Base-by-base conservation (phyloP, 495 filamentous ascomycete genomes). In the Rusavskia elegans region DNA sequence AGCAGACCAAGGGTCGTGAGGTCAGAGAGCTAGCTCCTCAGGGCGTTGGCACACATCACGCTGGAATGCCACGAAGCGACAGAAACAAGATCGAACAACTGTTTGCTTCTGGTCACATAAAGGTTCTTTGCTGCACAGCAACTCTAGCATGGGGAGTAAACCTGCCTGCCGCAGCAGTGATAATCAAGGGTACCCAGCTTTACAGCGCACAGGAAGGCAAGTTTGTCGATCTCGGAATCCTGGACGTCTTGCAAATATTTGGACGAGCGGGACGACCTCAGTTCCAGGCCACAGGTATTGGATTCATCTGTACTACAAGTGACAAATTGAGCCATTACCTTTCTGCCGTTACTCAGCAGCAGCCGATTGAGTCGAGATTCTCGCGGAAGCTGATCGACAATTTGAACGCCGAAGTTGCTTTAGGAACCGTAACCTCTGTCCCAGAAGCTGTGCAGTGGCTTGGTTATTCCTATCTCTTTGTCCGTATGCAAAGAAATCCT, bases 81-180 rank as follows among this genome's bases (percentile, higher is more conserved):
- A 75, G 92, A 55, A 99, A 97, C 54, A 71, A 95, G 27, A 85
- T 94, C 71, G 92, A 99, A 64, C 79, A 82, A 14, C 72, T 97
- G 54, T 99, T 97, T 61, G 79, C 74, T 0, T 80, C 92, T 58
- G 92, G 92, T 3, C 77, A 93, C 11, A 78, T 96, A 60, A 94
- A 90, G 63, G 88, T 99, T 0, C 81, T 99, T 8, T 97, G 92
- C 71, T 97, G 93, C 80, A 99, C 92, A 14, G 92, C 92, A 11
- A 99, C 92, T 0, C 73, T 99, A 41, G 92, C 92, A 10, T 99
- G 92, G 92, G 92, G 92, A 79, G 90, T 99, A 57, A 99, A 99
- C 69, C 78, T 99, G 64, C 92, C 92, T 1, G 92, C 92, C 9
- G 90, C 93, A 13, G 94, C 92, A 3, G 92, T 99, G 23, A 77